A percentile compares a stretch with the other conserved stretches of the same genome.
phyloP scores from a whole-genome alignment of 768 basidiomycete species.

The Exidia glandulosa region DNA sequence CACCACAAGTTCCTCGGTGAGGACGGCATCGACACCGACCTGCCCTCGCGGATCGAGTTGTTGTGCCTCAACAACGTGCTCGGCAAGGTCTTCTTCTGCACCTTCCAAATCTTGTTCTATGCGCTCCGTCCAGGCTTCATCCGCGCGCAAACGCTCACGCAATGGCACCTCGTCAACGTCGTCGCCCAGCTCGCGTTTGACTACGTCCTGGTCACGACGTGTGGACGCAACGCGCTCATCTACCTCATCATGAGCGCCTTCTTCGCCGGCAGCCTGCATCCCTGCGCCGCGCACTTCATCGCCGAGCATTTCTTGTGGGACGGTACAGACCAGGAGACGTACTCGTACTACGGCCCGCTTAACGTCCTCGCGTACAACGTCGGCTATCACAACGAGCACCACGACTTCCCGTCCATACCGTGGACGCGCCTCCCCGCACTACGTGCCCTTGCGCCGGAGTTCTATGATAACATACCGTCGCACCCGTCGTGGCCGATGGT shows the following conservation, averaged over 20 bases:
- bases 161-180: slow-evolving; percentile 80
- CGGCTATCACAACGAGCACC: slow-evolving; percentile 98
- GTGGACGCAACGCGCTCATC: slow-evolving; percentile 36
- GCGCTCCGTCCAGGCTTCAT: slow-evolving; percentile 92
- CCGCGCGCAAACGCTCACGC: slow-evolving; percentile 65
- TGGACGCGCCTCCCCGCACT: slow-evolving; percentile 90
- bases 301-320: slow-evolving; percentile 96
- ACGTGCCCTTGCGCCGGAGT: slow-evolving; percentile 76
- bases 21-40: slow-evolving; percentile 92
- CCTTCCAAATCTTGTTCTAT: slow-evolving; percentile 97
- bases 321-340: slow-evolving; percentile 87
- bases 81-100: slow-evolving; percentile 96
- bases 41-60: slow-evolving; percentile 84
- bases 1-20: slow-evolving; percentile 95
- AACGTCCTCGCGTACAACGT: slow-evolving; percentile 93
- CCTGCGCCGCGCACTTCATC: slow-evolving; percentile 95
- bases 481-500: slow-evolving; percentile 96
- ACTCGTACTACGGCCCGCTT: slow-evolving; percentile 88
- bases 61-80: slow-evolving; percentile 86
- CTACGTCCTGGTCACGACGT: slow-evolving; percentile 43
- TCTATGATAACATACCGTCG: slow-evolving; percentile 77
- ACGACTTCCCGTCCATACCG: slow-evolving; percentile 93
- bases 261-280: slow-evolving; percentile 93
- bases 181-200: slow-evolving; percentile 60
- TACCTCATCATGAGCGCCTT: slow-evolving; percentile 87